A percentile compares a stretch with the other conserved stretches of the same genome.
These are phyloP conservation scores for Verticillium klebahnii DNA, from an alignment of 2,329 filamentous ascomycete species.

Conservation along the genomic window DNA sequence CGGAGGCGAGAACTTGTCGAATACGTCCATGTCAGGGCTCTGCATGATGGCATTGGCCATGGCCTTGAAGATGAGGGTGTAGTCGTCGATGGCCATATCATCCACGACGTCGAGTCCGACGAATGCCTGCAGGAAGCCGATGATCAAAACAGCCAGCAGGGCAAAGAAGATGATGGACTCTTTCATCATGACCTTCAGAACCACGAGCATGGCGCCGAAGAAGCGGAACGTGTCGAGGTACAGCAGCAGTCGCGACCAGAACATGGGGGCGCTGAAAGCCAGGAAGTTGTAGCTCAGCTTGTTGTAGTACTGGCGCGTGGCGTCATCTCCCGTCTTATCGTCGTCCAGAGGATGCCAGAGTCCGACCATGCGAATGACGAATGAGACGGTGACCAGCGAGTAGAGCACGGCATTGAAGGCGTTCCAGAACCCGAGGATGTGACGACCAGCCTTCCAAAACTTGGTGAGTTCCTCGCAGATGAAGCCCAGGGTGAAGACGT, in stretches of 20 bases:
- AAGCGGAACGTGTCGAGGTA: slow-evolving; percentile 93
- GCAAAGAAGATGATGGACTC: slow-evolving; percentile 96
- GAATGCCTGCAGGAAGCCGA: slow-evolving; percentile 91
- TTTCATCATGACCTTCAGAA: slow-evolving; percentile 92
- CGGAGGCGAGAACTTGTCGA: slow-evolving; percentile 85
- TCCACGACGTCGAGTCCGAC: slow-evolving; percentile 85
- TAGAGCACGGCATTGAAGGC: slow-evolving; percentile 88
- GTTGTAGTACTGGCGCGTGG: slow-evolving; percentile 62
- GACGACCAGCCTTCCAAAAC: slow-evolving; percentile 88
- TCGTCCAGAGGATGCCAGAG: slow-evolving; percentile 46
- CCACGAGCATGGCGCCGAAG: slow-evolving; percentile 97
- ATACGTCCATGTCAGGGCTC: slow-evolving; percentile 81
- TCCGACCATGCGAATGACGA: slow-evolving; percentile 75
- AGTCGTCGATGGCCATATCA: slow-evolving; percentile 62
- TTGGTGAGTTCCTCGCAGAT: slow-evolving; percentile 84
- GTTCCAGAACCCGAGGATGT: slow-evolving; percentile 95
- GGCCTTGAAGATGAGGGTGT: slow-evolving; percentile 68
- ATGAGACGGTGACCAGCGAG: slow-evolving; percentile 69
- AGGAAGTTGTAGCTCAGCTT: slow-evolving; percentile 88
- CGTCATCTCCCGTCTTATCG: slow-evolving; percentile 36
- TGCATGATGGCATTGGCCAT: slow-evolving; percentile 92
- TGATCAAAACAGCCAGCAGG: slow-evolving; percentile 74
- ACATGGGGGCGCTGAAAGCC: slow-evolving; percentile 91
- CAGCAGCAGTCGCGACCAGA: slow-evolving; percentile 88
- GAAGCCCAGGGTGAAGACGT: slow-evolving; percentile 88